Conservation (phyloP, 1,284 basidiomycete species). For the Ceraceosorus guamensis region DNA sequence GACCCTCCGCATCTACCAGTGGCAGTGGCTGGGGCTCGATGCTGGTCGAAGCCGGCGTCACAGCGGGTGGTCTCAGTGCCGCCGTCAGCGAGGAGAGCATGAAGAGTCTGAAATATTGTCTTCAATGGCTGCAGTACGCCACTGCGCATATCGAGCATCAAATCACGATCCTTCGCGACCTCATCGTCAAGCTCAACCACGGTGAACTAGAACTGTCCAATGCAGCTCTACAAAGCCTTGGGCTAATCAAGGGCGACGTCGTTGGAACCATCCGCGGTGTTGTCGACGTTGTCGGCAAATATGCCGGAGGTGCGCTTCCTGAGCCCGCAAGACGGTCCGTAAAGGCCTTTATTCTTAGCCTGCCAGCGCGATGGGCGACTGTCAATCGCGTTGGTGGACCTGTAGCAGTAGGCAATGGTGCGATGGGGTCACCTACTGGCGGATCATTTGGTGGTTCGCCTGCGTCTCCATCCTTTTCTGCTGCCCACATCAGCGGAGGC, state of each 20-base stretch:
- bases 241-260: slow-evolving; percentile 69
- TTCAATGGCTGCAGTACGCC: slow-evolving; percentile 82
- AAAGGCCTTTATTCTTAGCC: slow-evolving; percentile 68
- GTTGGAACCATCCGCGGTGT: slow-evolving; percentile 79
- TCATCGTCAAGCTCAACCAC: slow-evolving; percentile 42
- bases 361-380: slow-evolving; percentile 70
- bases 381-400: slow-evolving; percentile 25
- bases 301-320: slow-evolving; percentile 73
- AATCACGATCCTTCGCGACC: slow-evolving; percentile 65
- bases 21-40: slow-evolving; percentile 71
- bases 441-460: slow-evolving; percentile 34
- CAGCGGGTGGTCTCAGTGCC: slow-evolving; percentile 63
- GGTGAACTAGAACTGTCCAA: slow-evolving; percentile 32
- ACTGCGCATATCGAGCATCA: slow-evolving; percentile 79
- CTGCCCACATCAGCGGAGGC: slow-evolving; percentile 22
- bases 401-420: no score
- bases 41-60: slow-evolving; percentile 69
- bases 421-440: slow-evolving; percentile 13
- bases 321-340: slow-evolving; percentile 73
- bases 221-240: slow-evolving; percentile 51
- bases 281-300: slow-evolving; percentile 76
- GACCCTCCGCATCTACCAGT: no score
- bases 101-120: slow-evolving; percentile 73
- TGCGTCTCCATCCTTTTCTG: slow-evolving; percentile 33
- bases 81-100: slow-evolving; percentile 84